Base-by-base conservation (phyloP, 495 filamentous ascomycete genomes). In the Penicillium dipodomyicola region DNA sequence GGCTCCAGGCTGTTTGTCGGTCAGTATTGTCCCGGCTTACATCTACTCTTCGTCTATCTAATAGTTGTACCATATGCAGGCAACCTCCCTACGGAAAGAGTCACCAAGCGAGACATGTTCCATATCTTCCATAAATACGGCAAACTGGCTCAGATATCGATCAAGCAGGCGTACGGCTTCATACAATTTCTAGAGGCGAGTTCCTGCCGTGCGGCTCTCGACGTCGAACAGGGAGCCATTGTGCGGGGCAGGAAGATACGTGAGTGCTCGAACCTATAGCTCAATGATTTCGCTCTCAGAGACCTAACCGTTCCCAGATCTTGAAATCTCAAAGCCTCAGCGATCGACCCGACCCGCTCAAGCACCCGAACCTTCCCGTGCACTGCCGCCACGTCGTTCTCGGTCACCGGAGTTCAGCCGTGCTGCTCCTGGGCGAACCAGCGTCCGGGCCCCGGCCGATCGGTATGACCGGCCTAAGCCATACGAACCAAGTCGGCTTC, bases 131-230 rank as follows among this genome's bases (percentile, higher is more conserved):
- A 88, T 67, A 81, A 82, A 42, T 92, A 92, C 70, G 94, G 94
- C 33, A 87, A 86, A 53, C 75, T 98, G 35, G 93, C 93, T 3
- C 94, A 98, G 68, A 91, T 98, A 39, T 96, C 92, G 2, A 90
- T 98, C 65, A 97, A 97, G 67, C 90, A 92, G 69, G 92, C 92
- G 2, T 98, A 96, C 73, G 94, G 94, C 4, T 98, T 98, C 65
- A 91, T 97, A 40, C 94, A 98, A 67, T 98, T 93, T 58, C 79
- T 96, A 52, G 90, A 91, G 35, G 74, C 84, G 4, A 75, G 74
- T 12, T 86, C 91, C 61, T 94, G 91, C 60, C 77, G 82, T 56
- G 75, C 78, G 27, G 91, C 92, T 14, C 79, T 97, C 55, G 79
- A 88, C 23, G 74, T 74, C 5, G 87, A 96, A 58, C 90, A 97